A percentile compares a stretch with the other conserved stretches of the same genome.
phyloP scores from a whole-genome alignment of 163 green algal genomes.

The Scenedesmus sp. region DNA sequence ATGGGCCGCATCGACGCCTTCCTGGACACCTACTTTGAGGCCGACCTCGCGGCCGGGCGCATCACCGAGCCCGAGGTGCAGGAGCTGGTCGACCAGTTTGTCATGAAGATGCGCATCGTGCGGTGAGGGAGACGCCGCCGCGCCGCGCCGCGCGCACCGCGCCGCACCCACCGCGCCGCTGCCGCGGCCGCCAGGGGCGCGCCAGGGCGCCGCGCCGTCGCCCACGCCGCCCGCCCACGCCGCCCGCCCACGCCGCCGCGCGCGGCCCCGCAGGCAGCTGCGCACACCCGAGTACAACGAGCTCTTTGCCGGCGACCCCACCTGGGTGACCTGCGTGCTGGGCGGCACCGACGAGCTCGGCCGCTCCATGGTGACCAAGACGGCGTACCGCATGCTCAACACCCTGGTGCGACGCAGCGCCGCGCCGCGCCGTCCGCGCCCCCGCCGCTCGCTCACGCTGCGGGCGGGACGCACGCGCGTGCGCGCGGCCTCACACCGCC shows the following conservation, averaged over 20 bases:
- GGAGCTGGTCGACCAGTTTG: slow-evolving; percentile 84
- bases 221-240: no score
- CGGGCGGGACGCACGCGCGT: no score
- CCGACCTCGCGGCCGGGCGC: slow-evolving; percentile 58
- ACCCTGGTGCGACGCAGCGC: not conserved
- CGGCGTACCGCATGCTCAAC: slow-evolving; percentile 43
- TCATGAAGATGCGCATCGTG: slow-evolving; percentile 83
- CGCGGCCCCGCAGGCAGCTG: slow-evolving; percentile 58
- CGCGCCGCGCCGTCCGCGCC: no score
- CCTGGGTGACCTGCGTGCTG: slow-evolving; percentile 78
- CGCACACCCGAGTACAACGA: slow-evolving; percentile 83
- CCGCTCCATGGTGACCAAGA: slow-evolving; percentile 64
- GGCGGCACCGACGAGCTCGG: slow-evolving; percentile 59
- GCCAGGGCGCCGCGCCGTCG: no score
- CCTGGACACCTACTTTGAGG: slow-evolving; percentile 80
- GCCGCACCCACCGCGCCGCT: no score
- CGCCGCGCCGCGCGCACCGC: no score
- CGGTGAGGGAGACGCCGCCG: no score
- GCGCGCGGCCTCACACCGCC: no score
- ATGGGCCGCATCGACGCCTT: slow-evolving; percentile 66
- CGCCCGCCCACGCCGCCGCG: no score
- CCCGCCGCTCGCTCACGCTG: no score
- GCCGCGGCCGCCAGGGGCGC: no score
- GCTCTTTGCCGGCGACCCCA: slow-evolving; percentile 82
- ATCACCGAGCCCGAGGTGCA: slow-evolving; percentile 73